Conservation (phyloP, 768 basidiomycete genomes). For the Tricholomella constricta region DNA sequence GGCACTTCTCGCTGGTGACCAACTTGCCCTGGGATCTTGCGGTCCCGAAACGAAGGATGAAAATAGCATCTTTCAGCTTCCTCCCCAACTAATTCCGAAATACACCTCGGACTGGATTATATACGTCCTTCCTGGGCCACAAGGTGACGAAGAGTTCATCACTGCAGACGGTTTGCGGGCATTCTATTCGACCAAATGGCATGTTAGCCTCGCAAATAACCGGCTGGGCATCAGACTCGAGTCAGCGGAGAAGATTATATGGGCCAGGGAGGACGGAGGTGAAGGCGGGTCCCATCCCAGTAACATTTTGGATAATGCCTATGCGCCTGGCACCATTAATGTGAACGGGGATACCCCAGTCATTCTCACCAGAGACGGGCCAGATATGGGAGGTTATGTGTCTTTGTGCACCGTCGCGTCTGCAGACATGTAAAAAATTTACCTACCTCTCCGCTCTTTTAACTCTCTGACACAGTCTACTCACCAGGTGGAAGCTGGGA, state of each 20-base stretch:
- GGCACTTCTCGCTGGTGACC: slow-evolving; percentile 51
- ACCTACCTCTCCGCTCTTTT: neutral
- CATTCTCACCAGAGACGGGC: slow-evolving; percentile 61
- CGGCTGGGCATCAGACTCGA: slow-evolving; percentile 66
- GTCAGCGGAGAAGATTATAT: slow-evolving; percentile 41
- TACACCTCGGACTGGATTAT: slow-evolving; percentile 55
- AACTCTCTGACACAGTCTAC: neutral
- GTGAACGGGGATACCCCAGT: slow-evolving; percentile 73
- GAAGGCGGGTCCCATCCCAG: slow-evolving; percentile 71
- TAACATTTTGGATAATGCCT: slow-evolving; percentile 66
- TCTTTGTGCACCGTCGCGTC: slow-evolving; percentile 56
- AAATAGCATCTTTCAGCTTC: slow-evolving; percentile 18
- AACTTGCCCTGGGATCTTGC: slow-evolving; percentile 42
- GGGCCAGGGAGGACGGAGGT: slow-evolving; percentile 59
- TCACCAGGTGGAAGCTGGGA: slow-evolving; percentile 66
- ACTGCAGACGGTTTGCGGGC: slow-evolving; percentile 44
- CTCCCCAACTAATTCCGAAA: slow-evolving; percentile 34
- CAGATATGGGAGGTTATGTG: slow-evolving; percentile 65
- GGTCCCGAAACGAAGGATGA: slow-evolving; percentile 21
- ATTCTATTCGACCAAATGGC: slow-evolving; percentile 58
- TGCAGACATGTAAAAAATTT: slow-evolving; percentile 46
- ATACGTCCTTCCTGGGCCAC: slow-evolving; percentile 61
- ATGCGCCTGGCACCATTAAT: slow-evolving; percentile 56
- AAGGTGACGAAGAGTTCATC: slow-evolving; percentile 60
- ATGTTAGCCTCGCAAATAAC: slow-evolving; percentile 57